Base-by-base conservation (phyloP, 768 basidiomycete genomes). In the Gymnopilus dilepis region DNA sequence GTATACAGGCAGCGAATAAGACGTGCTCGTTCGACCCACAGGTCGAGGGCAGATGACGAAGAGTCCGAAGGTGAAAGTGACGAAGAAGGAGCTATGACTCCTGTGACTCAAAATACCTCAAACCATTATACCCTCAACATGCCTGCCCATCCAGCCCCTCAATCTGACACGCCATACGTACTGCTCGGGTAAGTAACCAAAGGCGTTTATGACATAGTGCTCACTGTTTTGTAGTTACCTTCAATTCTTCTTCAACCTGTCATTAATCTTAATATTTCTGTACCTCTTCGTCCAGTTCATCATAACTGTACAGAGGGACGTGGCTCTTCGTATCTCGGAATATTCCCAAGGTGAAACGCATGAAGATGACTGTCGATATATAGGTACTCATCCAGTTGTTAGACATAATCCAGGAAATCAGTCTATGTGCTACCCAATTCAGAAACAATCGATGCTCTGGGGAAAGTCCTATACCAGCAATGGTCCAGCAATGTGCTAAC, bases 401-500 rank as follows among this genome's bases (percentile, higher is more conserved):
- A 94, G 95, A 97, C 67, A 90, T 97, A 61, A 85, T 97, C 40
- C 92, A 95, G 75, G 95, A 97, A 73, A 98, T 98, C 63, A 82
- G 91, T 45, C 84, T 90, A 72, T 99, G 97, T 77, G 84, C 92
- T 3, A 76, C 87, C 21, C 84, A 89, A 58, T 91, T 90, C 81
- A 87, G 87, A 73, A 85, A 87, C 62, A 98, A 97, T 74, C 81
- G 90, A 21, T 98, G 97, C 74, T 87, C 85, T 41, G 71, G 59
- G 30, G 59, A 73, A 13, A 87, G 83, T 66, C 83, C 91, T 31
- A 83, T 97, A 12, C 97, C 97, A 31, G 94, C 92, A 13, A 92
- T 99, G 91, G 82, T 86, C 47, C 85, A 86, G 41, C 89, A 91
- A 73, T 99, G 97, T 74, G 84, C 84, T 48, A 85, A 84, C 62